phyloP scores from a whole-genome alignment of 352 stramenopile species.

The Phytophthora pisi region DNA sequence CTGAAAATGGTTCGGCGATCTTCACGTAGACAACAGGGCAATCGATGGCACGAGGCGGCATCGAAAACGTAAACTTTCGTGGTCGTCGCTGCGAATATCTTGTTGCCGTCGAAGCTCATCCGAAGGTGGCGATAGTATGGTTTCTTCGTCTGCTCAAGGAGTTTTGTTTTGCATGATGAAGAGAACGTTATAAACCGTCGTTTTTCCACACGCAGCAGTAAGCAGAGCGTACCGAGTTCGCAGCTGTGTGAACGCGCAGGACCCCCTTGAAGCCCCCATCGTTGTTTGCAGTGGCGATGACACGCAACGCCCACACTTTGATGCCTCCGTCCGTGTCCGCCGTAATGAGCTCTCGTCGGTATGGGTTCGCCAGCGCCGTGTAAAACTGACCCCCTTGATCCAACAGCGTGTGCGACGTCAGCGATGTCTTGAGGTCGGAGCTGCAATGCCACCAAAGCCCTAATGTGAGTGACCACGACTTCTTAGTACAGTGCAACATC shows the following conservation, averaged over 20 bases:
- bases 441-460: constrained; percentile 16
- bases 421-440: constrained; percentile 46
- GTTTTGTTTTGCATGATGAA: background rate
- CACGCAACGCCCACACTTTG: constrained; percentile 57
- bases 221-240: constrained; percentile 28
- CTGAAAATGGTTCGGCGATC: constrained; percentile 31
- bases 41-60: constrained; percentile 38
- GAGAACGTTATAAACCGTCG: background rate
- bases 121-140: constrained; percentile 42
- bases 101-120: constrained; percentile 38
- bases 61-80: constrained; percentile 43
- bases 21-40: constrained; percentile 33
- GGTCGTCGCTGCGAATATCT: constrained; percentile 40
- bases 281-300: constrained; percentile 25
- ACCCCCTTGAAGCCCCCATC: constrained; percentile 51
- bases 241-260: constrained; percentile 53
- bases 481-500: background rate
- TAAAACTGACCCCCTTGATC: constrained; percentile 37
- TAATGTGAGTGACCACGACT: background rate
- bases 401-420: constrained; percentile 40
- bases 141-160: constrained; percentile 31
- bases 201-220: background rate
- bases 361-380: constrained; percentile 44
- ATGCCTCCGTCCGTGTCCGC: constrained; percentile 55
- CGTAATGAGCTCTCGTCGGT: constrained; percentile 53